Conservation (phyloP, 2,329 filamentous ascomycete species). For the Albophoma yamanashiensis region DNA sequence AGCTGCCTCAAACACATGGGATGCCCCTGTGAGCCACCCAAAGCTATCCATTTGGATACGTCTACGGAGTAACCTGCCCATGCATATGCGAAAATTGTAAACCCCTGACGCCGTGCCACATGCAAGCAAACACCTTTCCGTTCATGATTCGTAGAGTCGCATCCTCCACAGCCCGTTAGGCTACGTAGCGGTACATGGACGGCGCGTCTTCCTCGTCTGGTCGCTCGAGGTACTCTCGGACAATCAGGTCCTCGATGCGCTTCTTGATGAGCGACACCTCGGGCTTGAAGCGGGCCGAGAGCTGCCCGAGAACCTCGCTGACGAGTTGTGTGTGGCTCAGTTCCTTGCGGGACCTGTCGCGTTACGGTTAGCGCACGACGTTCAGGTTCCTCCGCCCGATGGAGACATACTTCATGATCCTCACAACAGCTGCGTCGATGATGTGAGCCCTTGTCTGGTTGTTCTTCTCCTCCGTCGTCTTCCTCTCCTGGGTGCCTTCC, state of each 20-base stretch:
- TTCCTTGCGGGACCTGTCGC: slow-evolving; percentile 59
- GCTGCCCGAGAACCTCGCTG: slow-evolving; percentile 60
- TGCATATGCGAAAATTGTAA: not conserved
- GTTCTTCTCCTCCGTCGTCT: slow-evolving; percentile 66
- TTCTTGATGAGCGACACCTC: slow-evolving; percentile 71
- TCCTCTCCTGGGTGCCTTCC: slow-evolving; percentile 60
- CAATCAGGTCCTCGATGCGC: slow-evolving; percentile 68
- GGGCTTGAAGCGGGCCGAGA: slow-evolving; percentile 60
- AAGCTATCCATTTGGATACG: not conserved
- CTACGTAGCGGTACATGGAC: slow-evolving; percentile 61
- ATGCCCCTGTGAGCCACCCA: not conserved
- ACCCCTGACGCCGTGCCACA: not conserved
- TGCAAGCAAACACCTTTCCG: not conserved
- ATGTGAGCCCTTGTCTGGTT: slow-evolving; percentile 60
- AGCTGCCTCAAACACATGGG: not conserved
- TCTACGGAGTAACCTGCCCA: not conserved
- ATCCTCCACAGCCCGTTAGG: slow-evolving; percentile 29
- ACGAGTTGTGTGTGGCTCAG: slow-evolving; percentile 59
- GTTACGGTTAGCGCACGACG: not conserved
- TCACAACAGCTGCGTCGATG: slow-evolving; percentile 66
- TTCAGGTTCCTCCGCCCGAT: not conserved
- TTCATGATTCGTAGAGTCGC: not conserved
- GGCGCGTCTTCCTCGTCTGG: slow-evolving; percentile 52
- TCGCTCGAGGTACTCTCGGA: slow-evolving; percentile 67
- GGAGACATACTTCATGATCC: slow-evolving; percentile 73